These are phyloP conservation scores for Pseudisothecium myosuroides DNA, from an alignment of 225 moss, liverwort and hornwort species.

Conservation along the genomic window DNA sequence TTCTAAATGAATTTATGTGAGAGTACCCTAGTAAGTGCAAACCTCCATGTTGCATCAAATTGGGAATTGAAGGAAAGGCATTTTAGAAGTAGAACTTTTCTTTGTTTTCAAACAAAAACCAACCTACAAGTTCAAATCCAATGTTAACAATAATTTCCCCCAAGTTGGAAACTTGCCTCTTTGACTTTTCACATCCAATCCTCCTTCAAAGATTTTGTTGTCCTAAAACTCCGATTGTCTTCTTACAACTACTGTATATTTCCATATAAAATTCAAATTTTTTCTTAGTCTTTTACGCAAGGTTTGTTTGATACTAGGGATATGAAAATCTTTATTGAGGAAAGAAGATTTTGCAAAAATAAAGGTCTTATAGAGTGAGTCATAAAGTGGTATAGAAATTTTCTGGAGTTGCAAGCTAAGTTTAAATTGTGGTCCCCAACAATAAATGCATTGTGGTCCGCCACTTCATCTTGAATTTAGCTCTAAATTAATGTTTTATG, in stretches of 20 bases:
- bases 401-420: too few relatives aligned
- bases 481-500: neutral
- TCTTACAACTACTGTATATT: neutral
- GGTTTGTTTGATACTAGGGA: accelerated
- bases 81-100: neutral
- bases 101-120: neutral
- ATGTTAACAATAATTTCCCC: neutral
- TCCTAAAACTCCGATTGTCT: accelerated
- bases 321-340: neutral
- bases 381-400: accelerated
- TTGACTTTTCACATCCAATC: neutral
- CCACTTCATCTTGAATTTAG: neutral
- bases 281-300: neutral
- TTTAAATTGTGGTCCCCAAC: too few relatives aligned
- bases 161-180: neutral
- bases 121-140: neutral
- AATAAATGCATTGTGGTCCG: neutral
- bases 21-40: neutral
- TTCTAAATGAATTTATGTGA: neutral
- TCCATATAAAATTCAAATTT: neutral
- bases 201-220: neutral
- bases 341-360: neutral
- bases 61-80: too few relatives aligned
- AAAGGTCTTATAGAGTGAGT: neutral
- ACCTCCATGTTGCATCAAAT: neutral